Evolutionary conservation across 2,329 filamentous ascomycete genomes (phyloP).

Genomic region (Coniochaeta prunicola): DNA sequence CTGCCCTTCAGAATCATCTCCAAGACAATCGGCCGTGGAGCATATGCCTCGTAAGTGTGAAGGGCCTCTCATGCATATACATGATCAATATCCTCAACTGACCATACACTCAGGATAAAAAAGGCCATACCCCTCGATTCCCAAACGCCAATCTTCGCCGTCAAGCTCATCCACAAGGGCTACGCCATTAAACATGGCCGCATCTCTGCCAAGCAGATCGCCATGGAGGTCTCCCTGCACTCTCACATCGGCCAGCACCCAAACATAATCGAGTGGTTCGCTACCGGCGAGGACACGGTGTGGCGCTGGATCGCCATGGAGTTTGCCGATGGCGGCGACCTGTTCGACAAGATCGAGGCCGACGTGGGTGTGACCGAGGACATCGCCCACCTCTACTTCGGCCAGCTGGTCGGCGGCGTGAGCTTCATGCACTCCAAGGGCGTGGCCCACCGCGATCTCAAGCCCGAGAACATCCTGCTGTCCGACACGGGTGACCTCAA

Average conservation of each 20-base stretch:
- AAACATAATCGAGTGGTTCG: conserved; percentile 91
- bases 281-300: conserved; percentile 71
- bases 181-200: conserved; percentile 87
- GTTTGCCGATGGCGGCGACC: conserved; percentile 85
- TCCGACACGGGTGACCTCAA: conserved; percentile 82
- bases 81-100: not conserved
- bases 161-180: conserved; percentile 98
- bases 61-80: not conserved
- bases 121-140: conserved; percentile 74
- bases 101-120: conserved; percentile 60
- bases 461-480: conserved; percentile 92
- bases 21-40: conserved; percentile 91
- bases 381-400: conserved; percentile 94
- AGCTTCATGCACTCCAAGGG: conserved; percentile 95
- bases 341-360: conserved; percentile 99
- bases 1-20: conserved; percentile 93
- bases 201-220: conserved; percentile 80
- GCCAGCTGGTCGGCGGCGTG: conserved; percentile 82
- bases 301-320: conserved; percentile 99
- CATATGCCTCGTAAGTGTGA: conserved; percentile 82
- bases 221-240: conserved; percentile 87
- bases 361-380: conserved; percentile 92
- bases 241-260: conserved; percentile 80
- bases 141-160: conserved; percentile 75
- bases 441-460: conserved; percentile 84